phyloP scores from a whole-genome alignment of 768 basidiomycete genomes.

The Xerocomus brunneocitrinus region DNA sequence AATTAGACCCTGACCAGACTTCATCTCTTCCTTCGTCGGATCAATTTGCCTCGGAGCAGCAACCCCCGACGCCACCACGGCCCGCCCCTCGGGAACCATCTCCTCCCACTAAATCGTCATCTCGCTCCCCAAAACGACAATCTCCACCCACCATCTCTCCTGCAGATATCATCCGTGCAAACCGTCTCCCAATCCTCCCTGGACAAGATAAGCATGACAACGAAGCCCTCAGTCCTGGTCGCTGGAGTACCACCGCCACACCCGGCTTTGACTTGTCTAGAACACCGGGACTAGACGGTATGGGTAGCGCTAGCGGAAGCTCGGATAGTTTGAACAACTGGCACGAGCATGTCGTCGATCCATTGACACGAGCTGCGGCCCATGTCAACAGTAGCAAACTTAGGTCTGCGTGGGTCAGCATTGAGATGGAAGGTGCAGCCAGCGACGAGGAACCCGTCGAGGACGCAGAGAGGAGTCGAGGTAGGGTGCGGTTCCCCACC shows the following conservation, averaged over 20 bases:
- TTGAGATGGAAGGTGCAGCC: conserved; percentile 36
- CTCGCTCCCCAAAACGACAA: conserved; percentile 29
- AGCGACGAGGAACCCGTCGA: conserved; percentile 26
- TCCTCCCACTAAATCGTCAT: conserved; percentile 19
- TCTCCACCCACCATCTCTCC: conserved; percentile 30
- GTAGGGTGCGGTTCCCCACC: conserved; percentile 16
- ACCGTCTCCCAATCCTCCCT: conserved; percentile 23
- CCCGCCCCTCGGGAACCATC: conserved; percentile 26
- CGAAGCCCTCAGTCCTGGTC: conserved; percentile 44
- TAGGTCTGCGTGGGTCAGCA: conserved; percentile 38
- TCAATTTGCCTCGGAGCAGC: conserved; percentile 11
- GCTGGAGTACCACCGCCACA: conserved; percentile 75
- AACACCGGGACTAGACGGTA: conserved; percentile 18
- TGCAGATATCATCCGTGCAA: conserved; percentile 27
- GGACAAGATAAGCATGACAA: conserved; percentile 28
- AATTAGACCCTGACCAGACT: conserved; percentile 22
- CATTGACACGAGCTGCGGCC: conserved; percentile 21
- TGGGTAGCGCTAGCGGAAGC: conserved; percentile 11
- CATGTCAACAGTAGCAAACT: conserved; percentile 17
- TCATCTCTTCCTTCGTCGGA: conserved; percentile 11
- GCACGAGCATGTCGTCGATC: conserved; percentile 30
- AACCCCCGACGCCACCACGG: conserved; percentile 14
- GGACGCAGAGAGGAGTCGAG: conserved; percentile 8
- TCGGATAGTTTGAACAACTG: conserved; percentile 22
- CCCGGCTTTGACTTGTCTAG: conserved; percentile 47